phyloP scores from a whole-genome alignment of 1,139 yeast species.

The Sugiyamaella japonica region DNA sequence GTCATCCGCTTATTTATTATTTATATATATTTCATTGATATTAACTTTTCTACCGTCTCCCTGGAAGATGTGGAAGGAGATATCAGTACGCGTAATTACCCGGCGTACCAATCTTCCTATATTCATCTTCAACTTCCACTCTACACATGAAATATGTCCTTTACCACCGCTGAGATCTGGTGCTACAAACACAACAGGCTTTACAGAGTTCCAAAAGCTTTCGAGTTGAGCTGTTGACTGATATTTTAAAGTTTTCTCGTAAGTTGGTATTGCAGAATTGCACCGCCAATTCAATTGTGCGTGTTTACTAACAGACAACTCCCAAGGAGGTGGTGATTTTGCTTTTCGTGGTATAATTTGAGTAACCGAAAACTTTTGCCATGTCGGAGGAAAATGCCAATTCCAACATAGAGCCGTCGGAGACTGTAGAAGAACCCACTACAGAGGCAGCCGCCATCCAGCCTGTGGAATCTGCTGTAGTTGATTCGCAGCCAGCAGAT shows the following conservation, averaged over 20 bases:
- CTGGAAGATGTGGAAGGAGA: too few relatives aligned
- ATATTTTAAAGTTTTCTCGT: background rate
- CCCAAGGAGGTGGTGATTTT: background rate
- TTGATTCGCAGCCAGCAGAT: background rate
- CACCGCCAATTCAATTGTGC: background rate
- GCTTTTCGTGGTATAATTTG: background rate
- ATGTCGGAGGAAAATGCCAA: conserved; percentile 9
- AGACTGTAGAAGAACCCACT: background rate
- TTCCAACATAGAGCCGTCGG: conserved; percentile 1
- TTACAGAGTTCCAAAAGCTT: background rate
- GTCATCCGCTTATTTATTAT: background rate
- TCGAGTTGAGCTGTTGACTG: background rate
- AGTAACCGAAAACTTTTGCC: background rate
- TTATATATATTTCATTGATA: too few relatives aligned
- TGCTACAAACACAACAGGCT: background rate
- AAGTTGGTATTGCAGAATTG: background rate
- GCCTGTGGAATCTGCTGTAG: too few relatives aligned
- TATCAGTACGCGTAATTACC: background rate
- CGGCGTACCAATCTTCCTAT: background rate
- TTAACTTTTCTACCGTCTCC: too few relatives aligned
- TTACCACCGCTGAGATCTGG: background rate
- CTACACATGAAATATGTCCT: background rate
- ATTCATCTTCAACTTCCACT: background rate
- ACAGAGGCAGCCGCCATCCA: background rate
- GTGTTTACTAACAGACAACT: background rate